These are phyloP conservation scores for Fusarium staphyleae DNA, from an alignment of 2,329 filamentous ascomycete species.

Conservation along the genomic window DNA sequence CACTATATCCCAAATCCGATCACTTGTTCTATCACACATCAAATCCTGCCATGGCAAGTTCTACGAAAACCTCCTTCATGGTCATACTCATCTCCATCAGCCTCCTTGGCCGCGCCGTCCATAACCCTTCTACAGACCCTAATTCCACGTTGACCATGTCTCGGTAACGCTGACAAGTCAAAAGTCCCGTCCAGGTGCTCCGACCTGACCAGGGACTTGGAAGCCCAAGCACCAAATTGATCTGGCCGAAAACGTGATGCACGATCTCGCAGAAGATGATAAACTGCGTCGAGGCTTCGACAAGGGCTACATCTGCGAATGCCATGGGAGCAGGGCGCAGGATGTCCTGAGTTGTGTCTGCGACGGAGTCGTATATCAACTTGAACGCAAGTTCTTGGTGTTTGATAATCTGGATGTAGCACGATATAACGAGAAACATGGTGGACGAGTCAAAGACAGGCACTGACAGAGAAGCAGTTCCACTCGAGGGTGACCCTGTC, in stretches of 20 bases:
- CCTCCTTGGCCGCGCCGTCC: constrained; percentile 33
- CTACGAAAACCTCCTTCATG: constrained; percentile 33
- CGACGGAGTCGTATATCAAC: constrained; percentile 29
- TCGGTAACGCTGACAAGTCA: constrained; percentile 28
- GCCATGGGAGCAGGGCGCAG: constrained; percentile 30
- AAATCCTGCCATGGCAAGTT: constrained; percentile 37
- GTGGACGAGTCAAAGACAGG: constrained; percentile 37
- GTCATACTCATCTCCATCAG: constrained; percentile 30
- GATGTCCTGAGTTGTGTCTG: constrained; percentile 15
- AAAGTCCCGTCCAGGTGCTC: constrained; percentile 39
- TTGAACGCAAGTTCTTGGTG: constrained; percentile 38
- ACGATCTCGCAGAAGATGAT: constrained; percentile 42
- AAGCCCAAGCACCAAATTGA: constrained; percentile 40
- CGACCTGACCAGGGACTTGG: constrained; percentile 33
- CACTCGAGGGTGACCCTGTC: neutral
- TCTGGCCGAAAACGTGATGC: constrained; percentile 36
- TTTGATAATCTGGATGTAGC: constrained; percentile 40
- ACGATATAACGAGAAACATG: constrained; percentile 43
- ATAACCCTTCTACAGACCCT: constrained; percentile 32
- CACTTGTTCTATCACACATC: neutral
- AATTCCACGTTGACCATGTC: constrained; percentile 41
- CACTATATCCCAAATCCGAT: neutral
- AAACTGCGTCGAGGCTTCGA: constrained; percentile 40
- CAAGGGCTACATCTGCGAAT: constrained; percentile 37
- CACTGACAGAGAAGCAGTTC: constrained; percentile 8